Base-by-base conservation (phyloP, 2,329 filamentous ascomycete species). In the Phaeosphaeriaceae sp. region DNA sequence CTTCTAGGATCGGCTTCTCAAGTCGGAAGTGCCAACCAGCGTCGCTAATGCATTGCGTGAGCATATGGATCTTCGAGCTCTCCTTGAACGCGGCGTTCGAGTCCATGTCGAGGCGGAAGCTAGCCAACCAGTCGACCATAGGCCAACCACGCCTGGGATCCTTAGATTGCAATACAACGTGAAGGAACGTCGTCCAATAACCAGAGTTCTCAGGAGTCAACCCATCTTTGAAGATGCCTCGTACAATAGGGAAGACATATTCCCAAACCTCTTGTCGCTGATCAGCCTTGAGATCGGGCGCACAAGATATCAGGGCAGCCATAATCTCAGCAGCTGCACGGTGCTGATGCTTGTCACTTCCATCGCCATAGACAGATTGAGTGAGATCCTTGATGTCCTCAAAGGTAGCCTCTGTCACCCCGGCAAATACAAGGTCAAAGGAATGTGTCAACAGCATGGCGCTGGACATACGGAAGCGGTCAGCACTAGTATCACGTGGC, bases 11-110 rank as follows among this genome's bases (percentile, higher is more conserved):
- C 0, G 92, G 92, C 74, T 90, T 85, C 61, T 95, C 90, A 9
- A 91, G 80, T 55, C 91, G 91, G 80, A 97, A 99, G 72, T 99
- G 94, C 94, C 95, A 99, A 1, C 94, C 94, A 29, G 87, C 84
- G 64, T 96, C 92, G 36, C 87, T 86, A 50, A 99, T 89, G 54
- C 90, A 84, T 60, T 96, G 91, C 61, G 97, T 91, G 15, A 99
- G 80, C 23, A 99, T 79, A 58, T 94, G 88, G 13, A 99, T 90
- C 77, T 97, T 97, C 21, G 93, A 95, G 46, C 93, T 96, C 72
- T 99, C 95, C 72, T 99, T 99, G 82, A 99, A 99, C 0, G 94
- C 94, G 3, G 95, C 94, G 68, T 97, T 97, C 0, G 93, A 97
- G 5, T 85, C 81, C 87, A 97, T 93, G 70, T 99, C 94, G 8